These are phyloP conservation scores for Aegilops longissima DNA, from an alignment of 176 grass and related monocot genomes.

Conservation along the genomic window DNA sequence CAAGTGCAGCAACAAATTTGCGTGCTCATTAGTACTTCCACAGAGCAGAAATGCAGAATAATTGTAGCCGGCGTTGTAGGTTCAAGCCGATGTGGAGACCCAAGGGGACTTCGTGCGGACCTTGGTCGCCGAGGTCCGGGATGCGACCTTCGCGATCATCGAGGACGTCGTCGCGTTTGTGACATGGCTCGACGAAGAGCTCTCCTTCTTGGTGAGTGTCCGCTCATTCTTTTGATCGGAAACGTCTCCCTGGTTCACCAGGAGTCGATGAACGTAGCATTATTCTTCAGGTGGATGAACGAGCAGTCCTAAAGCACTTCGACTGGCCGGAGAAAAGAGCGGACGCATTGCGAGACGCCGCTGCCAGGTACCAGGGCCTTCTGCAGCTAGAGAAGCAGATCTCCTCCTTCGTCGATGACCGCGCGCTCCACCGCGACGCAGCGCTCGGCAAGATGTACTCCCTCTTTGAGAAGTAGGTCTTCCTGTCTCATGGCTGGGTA, in stretches of 20 bases:
- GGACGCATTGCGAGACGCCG: slow-evolving; percentile 53
- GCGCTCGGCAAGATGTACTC: slow-evolving; percentile 73
- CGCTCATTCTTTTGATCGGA: not conserved
- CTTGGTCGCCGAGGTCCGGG: slow-evolving; percentile 11
- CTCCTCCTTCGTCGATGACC: slow-evolving; percentile 57
- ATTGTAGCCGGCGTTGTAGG: slow-evolving; percentile 29
- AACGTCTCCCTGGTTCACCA: not conserved
- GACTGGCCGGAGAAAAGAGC: slow-evolving; percentile 66
- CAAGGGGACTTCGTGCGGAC: slow-evolving; percentile 71
- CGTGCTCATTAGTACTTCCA: not conserved
- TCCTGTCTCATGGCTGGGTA: not conserved
- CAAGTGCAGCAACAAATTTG: not conserved
- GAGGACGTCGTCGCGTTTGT: slow-evolving; percentile 66
- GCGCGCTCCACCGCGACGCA: slow-evolving; percentile 43
- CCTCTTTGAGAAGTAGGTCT: slow-evolving; percentile 59
- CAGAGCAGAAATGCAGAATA: not conserved
- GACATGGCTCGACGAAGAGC: slow-evolving; percentile 74
- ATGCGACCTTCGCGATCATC: slow-evolving; percentile 20
- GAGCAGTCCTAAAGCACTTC: slow-evolving; percentile 70
- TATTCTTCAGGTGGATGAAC: slow-evolving; percentile 53
- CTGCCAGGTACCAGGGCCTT: slow-evolving; percentile 54
- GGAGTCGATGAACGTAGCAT: not conserved
- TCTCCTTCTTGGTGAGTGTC: slow-evolving; percentile 58
- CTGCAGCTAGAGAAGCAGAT: slow-evolving; percentile 56
- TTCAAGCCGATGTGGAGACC: slow-evolving; percentile 73